Percentiles rank a stretch among this genome's conserved stretches.
Evolutionary conservation across 352 stramenopile genomes (phyloP).

Genomic region (Pythium aphanidermatum): DNA sequence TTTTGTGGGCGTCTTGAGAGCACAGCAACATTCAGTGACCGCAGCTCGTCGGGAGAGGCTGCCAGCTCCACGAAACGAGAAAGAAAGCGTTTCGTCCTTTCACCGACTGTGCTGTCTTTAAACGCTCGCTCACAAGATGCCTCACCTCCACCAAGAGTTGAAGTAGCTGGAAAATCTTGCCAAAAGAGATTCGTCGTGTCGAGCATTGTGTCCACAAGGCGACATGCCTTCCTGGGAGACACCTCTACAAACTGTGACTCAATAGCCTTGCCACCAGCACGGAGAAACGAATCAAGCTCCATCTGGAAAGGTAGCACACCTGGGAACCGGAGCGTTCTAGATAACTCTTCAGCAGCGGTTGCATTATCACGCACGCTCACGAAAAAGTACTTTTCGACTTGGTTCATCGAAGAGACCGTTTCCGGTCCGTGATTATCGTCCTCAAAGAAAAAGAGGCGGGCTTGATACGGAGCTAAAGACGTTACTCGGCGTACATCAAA

Average conservation of each 20-base stretch:
- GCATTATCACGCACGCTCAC: constrained; percentile 8
- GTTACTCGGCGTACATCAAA: constrained; percentile 38
- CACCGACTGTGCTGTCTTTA: constrained; percentile 20
- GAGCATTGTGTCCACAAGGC: constrained; percentile 45
- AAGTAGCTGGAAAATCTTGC: constrained; percentile 33
- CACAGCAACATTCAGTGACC: constrained; percentile 30
- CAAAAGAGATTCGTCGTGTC: constrained; percentile 28
- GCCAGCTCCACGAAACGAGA: constrained; percentile 24
- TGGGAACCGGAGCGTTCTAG: constrained; percentile 25
- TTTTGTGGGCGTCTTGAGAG: constrained; percentile 41
- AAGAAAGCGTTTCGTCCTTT: constrained; percentile 35
- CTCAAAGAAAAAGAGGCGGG: constrained; percentile 16
- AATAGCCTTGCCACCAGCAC: constrained; percentile 8
- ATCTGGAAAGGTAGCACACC: constrained; percentile 52
- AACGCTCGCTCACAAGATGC: constrained; percentile 19
- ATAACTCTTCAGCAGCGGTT: constrained; percentile 1
- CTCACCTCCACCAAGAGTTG: constrained; percentile 26
- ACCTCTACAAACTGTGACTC: neutral
- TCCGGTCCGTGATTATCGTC: constrained; percentile 7
- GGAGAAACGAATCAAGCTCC: constrained; percentile 44
- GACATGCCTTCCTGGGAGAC: constrained; percentile 19
- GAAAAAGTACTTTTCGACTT: constrained; percentile 37
- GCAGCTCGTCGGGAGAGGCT: constrained; percentile 28
- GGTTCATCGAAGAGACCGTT: constrained; percentile 12
- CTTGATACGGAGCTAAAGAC: constrained; percentile 3